These are phyloP conservation scores for Quercus aquifolioides DNA, from an alignment of 306 rosid genomes.

Conservation along the genomic window DNA sequence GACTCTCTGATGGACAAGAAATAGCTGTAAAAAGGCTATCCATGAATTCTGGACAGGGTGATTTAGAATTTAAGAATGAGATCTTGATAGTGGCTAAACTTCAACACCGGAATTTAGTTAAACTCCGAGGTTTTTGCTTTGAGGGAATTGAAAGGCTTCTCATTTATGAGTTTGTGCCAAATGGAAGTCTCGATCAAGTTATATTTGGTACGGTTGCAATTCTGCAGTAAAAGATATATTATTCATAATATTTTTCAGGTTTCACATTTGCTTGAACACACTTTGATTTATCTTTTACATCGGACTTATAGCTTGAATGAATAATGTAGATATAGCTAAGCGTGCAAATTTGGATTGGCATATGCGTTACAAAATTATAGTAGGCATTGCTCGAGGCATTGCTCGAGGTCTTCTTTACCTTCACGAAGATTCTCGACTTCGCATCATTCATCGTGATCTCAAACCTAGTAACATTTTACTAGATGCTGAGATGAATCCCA, in stretches of 20 bases:
- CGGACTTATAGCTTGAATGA: not conserved
- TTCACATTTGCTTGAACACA: not conserved
- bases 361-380: no score
- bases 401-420: no score
- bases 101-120: conserved; percentile 33
- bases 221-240: not conserved
- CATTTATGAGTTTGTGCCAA: conserved; percentile 51
- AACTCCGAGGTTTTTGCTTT: conserved; percentile 28
- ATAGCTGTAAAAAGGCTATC: conserved; percentile 46
- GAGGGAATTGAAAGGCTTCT: conserved; percentile 36
- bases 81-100: conserved; percentile 41
- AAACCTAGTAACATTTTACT: no score
- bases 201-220: conserved; percentile 38
- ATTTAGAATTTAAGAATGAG: conserved; percentile 41
- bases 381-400: no score
- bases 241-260: not conserved
- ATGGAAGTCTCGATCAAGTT: conserved; percentile 43
- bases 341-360: no score
- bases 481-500: no score
- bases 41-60: conserved; percentile 27
- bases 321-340: no score
- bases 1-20: conserved; percentile 21
- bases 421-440: no score
- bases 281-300: not conserved
- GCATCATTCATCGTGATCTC: no score